Base-by-base conservation (phyloP, 345 rosid genomes). In the Salix brachista region DNA sequence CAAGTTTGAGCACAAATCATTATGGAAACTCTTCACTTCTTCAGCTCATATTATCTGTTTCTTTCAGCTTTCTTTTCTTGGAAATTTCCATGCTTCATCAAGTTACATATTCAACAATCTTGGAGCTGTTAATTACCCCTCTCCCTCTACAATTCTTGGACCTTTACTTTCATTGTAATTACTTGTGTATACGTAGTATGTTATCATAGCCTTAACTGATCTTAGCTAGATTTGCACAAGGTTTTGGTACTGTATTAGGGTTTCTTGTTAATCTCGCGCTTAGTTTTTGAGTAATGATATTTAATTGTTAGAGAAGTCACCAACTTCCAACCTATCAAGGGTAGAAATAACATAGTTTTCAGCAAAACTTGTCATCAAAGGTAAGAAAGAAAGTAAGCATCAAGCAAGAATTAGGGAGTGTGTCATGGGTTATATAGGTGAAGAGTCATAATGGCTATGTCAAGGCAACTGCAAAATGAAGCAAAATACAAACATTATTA, bases 301-400 rank as follows among this genome's bases (percentile, higher is more conserved):
- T n/a, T 58, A 58, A 58, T 58, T 9, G 64, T 58, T 58, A n/a
- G 64, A 58, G 64, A 58, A 10, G 64, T 58, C 64, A n/a, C 64
- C 10, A 58, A 26, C 64, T 58, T 58, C n/a, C 64, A 23, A 4
- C 64, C 64, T 65, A 2, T 32, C 68, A 65, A 1, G 68, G 30
- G 68, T 32, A 65, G 37, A 13, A 13, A 34, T 8, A 14, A 65
- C 64, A 39, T 67, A 21, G 32, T 69, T 70, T 25, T 73, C 82
- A 52, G 50, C 42, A 73, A 76, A 80, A 64, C 85, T 84, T 82
- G 76, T 58, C 25, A 67, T n/a, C 48, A 48, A 84, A 84, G 84
- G 71, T 79, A 80, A 78, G 5, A 62, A 14, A 23, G 25, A 8
- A 42, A 42, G 12, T 42, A 42, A 42, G 46, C 46, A 42, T 42